phyloP scores from a whole-genome alignment of 257 asterid species.

The Ligustrum vulgare region DNA sequence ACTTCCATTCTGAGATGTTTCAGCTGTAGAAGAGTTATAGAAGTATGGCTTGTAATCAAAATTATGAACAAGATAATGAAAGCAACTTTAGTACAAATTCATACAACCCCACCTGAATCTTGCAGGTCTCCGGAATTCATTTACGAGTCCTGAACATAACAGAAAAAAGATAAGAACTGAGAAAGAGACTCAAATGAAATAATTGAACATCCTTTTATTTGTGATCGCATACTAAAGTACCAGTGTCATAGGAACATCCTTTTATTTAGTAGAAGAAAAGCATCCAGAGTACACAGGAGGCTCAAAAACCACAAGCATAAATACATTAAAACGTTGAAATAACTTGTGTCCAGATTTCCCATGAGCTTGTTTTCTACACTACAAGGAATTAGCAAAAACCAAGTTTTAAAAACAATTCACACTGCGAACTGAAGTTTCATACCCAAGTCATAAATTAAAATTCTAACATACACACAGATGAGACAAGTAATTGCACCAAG shows the following conservation, averaged over 20 bases:
- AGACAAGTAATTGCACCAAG: slow-evolving; percentile 36
- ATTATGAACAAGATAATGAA: slow-evolving; percentile 17
- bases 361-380: slow-evolving; percentile 8
- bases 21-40: slow-evolving; percentile 46
- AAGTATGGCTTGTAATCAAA: slow-evolving; percentile 25
- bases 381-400: neutral
- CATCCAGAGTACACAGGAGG: no score
- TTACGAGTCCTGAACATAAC: slow-evolving; percentile 47
- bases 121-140: slow-evolving; percentile 50
- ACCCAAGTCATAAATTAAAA: slow-evolving; percentile 15
- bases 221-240: neutral
- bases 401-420: slow-evolving; percentile 1
- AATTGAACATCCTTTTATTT: neutral
- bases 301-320: neutral
- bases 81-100: slow-evolving; percentile 5
- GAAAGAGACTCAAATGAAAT: slow-evolving; percentile 8
- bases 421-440: slow-evolving; percentile 5
- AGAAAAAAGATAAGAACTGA: slow-evolving; percentile 21
- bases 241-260: no score
- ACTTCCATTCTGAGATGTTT: slow-evolving; percentile 66
- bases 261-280: no score
- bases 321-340: neutral
- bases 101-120: slow-evolving; percentile 50
- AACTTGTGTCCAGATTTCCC: slow-evolving; percentile 18
- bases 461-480: slow-evolving; percentile 24